Base-by-base conservation (phyloP, 1,284 basidiomycete species). In the Boletus semigastroideus region DNA sequence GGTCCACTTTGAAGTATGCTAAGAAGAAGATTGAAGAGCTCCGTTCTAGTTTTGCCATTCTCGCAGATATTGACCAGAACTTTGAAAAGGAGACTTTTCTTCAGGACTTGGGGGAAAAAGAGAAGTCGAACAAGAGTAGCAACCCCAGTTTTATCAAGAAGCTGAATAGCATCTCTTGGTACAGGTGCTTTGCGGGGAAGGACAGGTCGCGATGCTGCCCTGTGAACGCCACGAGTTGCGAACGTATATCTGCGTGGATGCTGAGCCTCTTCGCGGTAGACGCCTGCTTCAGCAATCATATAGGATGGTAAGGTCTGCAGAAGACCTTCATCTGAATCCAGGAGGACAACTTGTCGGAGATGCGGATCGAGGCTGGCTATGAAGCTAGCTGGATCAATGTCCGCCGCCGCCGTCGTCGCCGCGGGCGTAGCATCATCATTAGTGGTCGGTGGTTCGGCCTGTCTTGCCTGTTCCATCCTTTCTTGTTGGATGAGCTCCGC, bases 401-500 rank as follows among this genome's bases (percentile, higher is more conserved):
- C 92, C 28, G 78, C 79, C 14, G 87, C 78, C 12, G 72, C 92
- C 28, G 78, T 78, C 14, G 87, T 78, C 12, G 72, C 77, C 38
- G 73, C 76, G 7, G 75, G 57, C 25, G 72, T 64, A 17, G 74
- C 60, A 45, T 61, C 67, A 19, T 67, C 64, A 31, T 71, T 66
- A 38, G 73, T 68, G 37, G 73, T 70, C 44, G 78, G 76, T 48
- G 79, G 79, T 10, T 68, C 76, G 25, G 80, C 65, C 20, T 84
- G 79, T 38, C 90, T 83, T 13, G 84, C 76, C 46, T 86, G 84
- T 64, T 98, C 94, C 49, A 90, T 72, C 1, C 86, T 84, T 72
- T 98, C 95, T 70, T 98, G 94, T 67, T 96, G 92, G 28, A 99
- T 85, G 51, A 99, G 94, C 68, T 99, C 97, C 2, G 92, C 94